Evolutionary conservation across 441 rosid genomes (phyloP).

Genomic region (Mallotus japonicus): DNA sequence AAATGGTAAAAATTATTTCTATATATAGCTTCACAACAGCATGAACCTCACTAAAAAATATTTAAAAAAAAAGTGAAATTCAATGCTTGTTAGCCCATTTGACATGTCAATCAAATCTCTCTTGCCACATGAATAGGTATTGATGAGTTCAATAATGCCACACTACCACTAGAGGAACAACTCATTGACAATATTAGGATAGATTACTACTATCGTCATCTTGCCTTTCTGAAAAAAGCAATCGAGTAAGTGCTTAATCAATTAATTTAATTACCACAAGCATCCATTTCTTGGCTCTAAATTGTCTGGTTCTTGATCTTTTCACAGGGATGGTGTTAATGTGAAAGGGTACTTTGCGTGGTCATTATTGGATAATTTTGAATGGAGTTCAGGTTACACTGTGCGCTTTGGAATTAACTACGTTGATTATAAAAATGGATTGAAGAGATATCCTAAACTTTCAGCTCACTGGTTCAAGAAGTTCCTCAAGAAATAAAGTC

Average conservation of each 20-base stretch:
- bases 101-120: neutral
- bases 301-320: neutral
- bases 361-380: conserved; percentile 55
- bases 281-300: neutral
- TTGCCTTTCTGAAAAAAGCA: conserved; percentile 28
- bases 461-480: conserved; percentile 48
- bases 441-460: conserved; percentile 47
- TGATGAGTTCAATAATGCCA: conserved; percentile 29
- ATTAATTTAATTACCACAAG: neutral
- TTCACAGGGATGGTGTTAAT: conserved; percentile 40
- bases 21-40: no score
- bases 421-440: conserved; percentile 46
- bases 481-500: conserved; percentile 35
- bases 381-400: conserved; percentile 47
- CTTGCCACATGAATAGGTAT: conserved; percentile 22
- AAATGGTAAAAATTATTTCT: conserved; percentile 37
- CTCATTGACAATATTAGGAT: conserved; percentile 31
- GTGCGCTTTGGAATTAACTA: conserved; percentile 55
- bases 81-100: neutral
- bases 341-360: conserved; percentile 57
- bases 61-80: neutral
- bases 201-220: conserved; percentile 28
- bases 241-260: conserved; percentile 28
- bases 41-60: no score
- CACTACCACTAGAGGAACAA: conserved; percentile 27